phyloP scores from a whole-genome alignment of 805 yeast species.

The Kuraishia hungarica region DNA sequence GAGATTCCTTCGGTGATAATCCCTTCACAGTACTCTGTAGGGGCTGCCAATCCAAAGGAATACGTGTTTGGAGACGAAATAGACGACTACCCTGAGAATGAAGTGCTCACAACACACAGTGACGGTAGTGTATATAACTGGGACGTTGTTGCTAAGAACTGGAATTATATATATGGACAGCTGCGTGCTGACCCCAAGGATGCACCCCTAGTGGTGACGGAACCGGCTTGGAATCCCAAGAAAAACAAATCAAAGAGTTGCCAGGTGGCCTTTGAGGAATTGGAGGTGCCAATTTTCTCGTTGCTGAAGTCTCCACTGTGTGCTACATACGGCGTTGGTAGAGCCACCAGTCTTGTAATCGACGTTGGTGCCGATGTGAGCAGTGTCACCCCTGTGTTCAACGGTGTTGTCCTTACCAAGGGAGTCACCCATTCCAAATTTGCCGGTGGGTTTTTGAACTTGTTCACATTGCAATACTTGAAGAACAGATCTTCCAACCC shows the following conservation, averaged over 20 bases:
- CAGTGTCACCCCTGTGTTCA: conserved; percentile 68
- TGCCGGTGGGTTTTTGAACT: conserved; percentile 80
- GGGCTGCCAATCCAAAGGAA: conserved; percentile 14
- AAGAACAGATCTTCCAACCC: conserved; percentile 23
- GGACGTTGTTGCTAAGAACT: conserved; percentile 57
- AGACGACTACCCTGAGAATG: conserved; percentile 32
- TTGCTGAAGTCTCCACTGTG: conserved; percentile 72
- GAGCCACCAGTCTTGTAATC: conserved; percentile 68
- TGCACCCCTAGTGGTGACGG: conserved; percentile 51
- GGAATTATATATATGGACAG: conserved; percentile 55
- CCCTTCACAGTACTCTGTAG: conserved; percentile 45
- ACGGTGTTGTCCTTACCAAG: conserved; percentile 62
- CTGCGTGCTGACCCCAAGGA: conserved; percentile 47
- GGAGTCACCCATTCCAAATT: conserved; percentile 59
- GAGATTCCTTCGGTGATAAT: conserved; percentile 54
- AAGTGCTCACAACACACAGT: conserved; percentile 51
- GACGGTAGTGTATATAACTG: conserved; percentile 65
- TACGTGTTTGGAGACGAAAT: conserved; percentile 30
- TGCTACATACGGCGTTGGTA: conserved; percentile 69
- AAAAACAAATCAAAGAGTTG: conserved; percentile 48
- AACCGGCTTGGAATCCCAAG: conserved; percentile 59
- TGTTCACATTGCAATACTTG: conserved; percentile 46
- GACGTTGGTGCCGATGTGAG: conserved; percentile 70
- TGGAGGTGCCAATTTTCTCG: conserved; percentile 70
- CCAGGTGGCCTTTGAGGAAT: conserved; percentile 67